phyloP scores from a whole-genome alignment of 1,139 yeast genomes.

The Candida pseudoviswanathii region DNA sequence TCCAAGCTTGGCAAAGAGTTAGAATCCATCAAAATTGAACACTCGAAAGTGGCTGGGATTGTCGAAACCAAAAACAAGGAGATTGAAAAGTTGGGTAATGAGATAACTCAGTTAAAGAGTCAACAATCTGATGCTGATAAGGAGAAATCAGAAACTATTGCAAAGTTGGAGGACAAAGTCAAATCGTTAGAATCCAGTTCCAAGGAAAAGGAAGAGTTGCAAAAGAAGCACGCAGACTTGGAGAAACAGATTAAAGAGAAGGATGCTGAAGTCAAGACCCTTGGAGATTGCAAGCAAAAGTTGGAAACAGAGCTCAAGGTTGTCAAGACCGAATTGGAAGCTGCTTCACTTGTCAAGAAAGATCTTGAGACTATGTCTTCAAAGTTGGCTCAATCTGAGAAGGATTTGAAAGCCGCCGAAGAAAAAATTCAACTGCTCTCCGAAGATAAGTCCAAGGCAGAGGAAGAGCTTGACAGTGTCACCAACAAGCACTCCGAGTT shows the following conservation, averaged over 20 bases:
- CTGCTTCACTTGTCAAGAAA: conserved; percentile 1
- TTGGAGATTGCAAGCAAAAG: background rate
- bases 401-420: conserved; percentile 8
- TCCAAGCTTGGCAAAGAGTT: conserved; percentile 10
- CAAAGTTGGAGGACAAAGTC: conserved; percentile 6
- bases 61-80: conserved; percentile 9
- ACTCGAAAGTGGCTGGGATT: conserved; percentile 2
- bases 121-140: conserved; percentile 1
- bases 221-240: background rate
- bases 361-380: conserved; percentile 1
- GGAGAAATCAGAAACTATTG: conserved; percentile 1
- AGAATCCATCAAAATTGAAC: conserved; percentile 5
- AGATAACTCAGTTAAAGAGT: conserved; percentile 5
- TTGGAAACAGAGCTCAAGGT: conserved; percentile 3
- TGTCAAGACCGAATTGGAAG: conserved; percentile 5
- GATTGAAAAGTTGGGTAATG: conserved; percentile 25
- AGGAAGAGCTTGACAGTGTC: conserved; percentile 5
- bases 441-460: conserved; percentile 6
- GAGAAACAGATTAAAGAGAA: background rate
- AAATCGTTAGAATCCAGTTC: conserved; percentile 3
- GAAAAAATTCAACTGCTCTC: conserved; percentile 4
- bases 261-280: background rate
- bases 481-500: conserved; percentile 7
- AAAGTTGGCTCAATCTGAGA: conserved; percentile 2
- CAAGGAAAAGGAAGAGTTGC: conserved; percentile 2